phyloP scores from a whole-genome alignment of 75 land plant genomes.

The Cunninghamia lanceolata region DNA sequence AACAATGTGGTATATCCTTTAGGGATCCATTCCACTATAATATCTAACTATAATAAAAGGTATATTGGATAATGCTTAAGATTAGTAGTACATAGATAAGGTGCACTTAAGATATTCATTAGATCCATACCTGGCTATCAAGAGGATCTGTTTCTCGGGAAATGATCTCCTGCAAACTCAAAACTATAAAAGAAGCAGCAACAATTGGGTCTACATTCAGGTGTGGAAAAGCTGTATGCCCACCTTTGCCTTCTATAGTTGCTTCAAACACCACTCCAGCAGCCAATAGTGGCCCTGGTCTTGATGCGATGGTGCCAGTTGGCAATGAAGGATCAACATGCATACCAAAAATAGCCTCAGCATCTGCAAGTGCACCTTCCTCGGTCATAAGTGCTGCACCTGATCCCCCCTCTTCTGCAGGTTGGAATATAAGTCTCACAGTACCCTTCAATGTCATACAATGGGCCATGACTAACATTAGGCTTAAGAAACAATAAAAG shows the following conservation, averaged over 20 bases:
- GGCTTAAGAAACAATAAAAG: neutral
- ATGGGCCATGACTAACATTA: neutral
- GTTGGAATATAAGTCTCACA: constrained; percentile 80
- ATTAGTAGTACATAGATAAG: no score
- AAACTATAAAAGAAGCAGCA: constrained; percentile 47
- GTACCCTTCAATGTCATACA: constrained; percentile 48
- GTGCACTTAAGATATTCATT: no score
- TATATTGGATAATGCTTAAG: no score
- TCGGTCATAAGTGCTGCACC: constrained; percentile 63
- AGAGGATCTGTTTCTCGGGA: constrained; percentile 80
- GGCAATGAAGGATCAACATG: constrained; percentile 43
- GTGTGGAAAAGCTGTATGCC: constrained; percentile 59
- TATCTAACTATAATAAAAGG: no score
- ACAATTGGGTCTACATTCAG: constrained; percentile 52
- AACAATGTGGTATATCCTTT: no score
- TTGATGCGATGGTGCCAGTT: constrained; percentile 43
- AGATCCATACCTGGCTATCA: constrained; percentile 23
- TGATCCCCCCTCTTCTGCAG: constrained; percentile 68
- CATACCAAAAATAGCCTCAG: constrained; percentile 62
- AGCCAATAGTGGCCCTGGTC: constrained; percentile 53
- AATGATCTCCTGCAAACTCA: constrained; percentile 65
- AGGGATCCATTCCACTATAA: no score
- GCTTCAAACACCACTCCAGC: constrained; percentile 42
- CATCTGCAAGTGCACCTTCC: constrained; percentile 61
- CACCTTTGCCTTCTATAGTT: constrained; percentile 54